Conservation (phyloP, 345 rosid species). For the Pugionium dolabratum region DNA sequence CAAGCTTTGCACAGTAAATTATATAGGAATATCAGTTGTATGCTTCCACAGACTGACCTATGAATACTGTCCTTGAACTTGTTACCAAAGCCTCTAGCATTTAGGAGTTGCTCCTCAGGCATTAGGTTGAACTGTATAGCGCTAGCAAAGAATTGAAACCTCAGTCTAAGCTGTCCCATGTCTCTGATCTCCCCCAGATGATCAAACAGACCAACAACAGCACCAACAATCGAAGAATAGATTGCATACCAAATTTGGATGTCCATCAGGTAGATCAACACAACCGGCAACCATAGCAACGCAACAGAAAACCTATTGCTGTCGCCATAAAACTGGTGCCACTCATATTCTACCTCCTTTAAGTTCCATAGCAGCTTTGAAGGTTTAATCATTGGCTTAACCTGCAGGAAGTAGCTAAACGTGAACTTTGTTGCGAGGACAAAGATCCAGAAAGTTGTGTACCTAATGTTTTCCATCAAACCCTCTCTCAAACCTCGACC, state of each 20-base stretch:
- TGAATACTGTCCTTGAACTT: constrained; percentile 81
- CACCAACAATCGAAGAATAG: constrained; percentile 86
- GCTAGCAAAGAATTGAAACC: constrained; percentile 97
- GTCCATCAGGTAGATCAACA: constrained; percentile 83
- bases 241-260: constrained; percentile 94
- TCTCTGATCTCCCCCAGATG: constrained; percentile 98
- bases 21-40: constrained; percentile 19
- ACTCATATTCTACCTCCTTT: constrained; percentile 51
- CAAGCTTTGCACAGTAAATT: constrained; percentile 15
- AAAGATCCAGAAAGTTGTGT: constrained; percentile 74
- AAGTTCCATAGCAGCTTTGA: constrained; percentile 55
- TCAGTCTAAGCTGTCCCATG: constrained; percentile 79
- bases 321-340: constrained; percentile 59
- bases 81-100: constrained; percentile 75
- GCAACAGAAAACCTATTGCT: constrained; percentile 78
- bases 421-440: constrained; percentile 77
- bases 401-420: constrained; percentile 86
- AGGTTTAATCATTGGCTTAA: constrained; percentile 80
- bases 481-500: constrained; percentile 92
- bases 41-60: constrained; percentile 41
- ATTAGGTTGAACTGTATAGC: constrained; percentile 95
- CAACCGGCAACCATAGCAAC: constrained; percentile 82
- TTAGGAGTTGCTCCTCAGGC: constrained; percentile 92
- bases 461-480: constrained; percentile 72
- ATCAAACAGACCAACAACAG: constrained; percentile 75